Evolutionary conservation across 768 basidiomycete genomes (phyloP), one percentile per base, ranked within the genome.

Genomic region (Chalciporus sphaerocephalus): DNA sequence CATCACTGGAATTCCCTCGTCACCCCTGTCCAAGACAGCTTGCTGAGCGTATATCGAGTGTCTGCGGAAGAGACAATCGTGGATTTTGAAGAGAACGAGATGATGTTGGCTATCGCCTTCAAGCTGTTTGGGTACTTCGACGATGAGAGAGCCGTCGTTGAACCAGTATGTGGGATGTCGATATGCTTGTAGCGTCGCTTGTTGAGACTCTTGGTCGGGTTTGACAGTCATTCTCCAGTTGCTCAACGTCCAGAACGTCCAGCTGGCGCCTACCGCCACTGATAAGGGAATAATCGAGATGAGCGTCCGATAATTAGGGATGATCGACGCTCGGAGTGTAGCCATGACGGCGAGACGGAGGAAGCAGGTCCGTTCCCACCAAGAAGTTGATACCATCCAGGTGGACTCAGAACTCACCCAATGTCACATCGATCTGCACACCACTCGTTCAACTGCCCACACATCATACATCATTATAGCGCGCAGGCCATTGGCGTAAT

Each of bases 101-200:
- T 20, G 15, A 10, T 44, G 32, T 38, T 42, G 45, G 27, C 10
- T 25, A 17, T 47, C 46, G 27, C 15, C 8, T 10, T n/a, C n/a
- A n/a, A n/a, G n/a, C n/a, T 38, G 44, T 15, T 38, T 68, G 60
- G 27, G 75, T 65, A 53, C 51, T 47, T 66, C 67, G 27, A 87
- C 56, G 23, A 82, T 61, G 11, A 84, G 58, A 16, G 78, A 78
- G 47, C 80, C 85, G 55, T 87, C 84, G 25, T 80, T 70, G 51
- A 85, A 79, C 83, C 83, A 87, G 58, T 77, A 83, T 18, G 64
- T 62, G 1, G 74, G 71, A 57, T 84, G 79, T 34, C 52, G 64
- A 17, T 44, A 44, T 13, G 15, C 25, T 16, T 40, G 49, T 21
- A 30, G 15, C 18, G 21, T 30, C n/a, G 25, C 12, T 13, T 12